Conservation (phyloP, 108 stramenopile genomes). For the Cyclotella choctawhatcheeana region DNA sequence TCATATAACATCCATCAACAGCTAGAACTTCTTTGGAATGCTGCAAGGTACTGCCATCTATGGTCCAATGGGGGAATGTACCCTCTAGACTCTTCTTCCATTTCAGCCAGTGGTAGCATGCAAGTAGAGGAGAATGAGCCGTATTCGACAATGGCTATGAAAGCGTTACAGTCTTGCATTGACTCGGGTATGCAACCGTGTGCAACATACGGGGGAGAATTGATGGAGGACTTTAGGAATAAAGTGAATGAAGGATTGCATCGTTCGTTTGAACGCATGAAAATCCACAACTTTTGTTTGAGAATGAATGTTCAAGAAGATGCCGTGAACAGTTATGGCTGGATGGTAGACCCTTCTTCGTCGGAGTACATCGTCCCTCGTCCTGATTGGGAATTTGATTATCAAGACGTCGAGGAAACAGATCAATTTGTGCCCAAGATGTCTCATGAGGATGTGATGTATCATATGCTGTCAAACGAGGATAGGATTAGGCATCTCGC, state of each 20-base stretch:
- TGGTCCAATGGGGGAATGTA: constrained; percentile 49
- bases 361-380: constrained; percentile 35
- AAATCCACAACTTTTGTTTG: constrained; percentile 27
- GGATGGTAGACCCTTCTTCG: constrained; percentile 20
- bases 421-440: neutral
- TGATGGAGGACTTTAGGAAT: constrained; percentile 30
- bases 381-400: constrained; percentile 18
- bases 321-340: constrained; percentile 28
- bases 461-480: constrained; percentile 17
- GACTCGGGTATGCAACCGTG: constrained; percentile 36
- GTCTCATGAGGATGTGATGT: constrained; percentile 18
- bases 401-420: neutral
- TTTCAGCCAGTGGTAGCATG: constrained; percentile 10
- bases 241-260: constrained; percentile 42
- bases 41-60: constrained; percentile 36
- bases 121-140: constrained; percentile 16
- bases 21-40: constrained; percentile 43
- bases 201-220: constrained; percentile 40
- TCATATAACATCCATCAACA: constrained; percentile 19
- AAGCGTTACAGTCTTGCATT: constrained; percentile 35
- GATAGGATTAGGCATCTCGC: constrained; percentile 40
- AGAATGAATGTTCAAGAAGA: constrained; percentile 35
- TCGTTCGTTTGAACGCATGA: constrained; percentile 41
- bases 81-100: constrained; percentile 4
- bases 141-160: constrained; percentile 36